Conservation (phyloP, 805 yeast species). For the Millerozyma miso region DNA sequence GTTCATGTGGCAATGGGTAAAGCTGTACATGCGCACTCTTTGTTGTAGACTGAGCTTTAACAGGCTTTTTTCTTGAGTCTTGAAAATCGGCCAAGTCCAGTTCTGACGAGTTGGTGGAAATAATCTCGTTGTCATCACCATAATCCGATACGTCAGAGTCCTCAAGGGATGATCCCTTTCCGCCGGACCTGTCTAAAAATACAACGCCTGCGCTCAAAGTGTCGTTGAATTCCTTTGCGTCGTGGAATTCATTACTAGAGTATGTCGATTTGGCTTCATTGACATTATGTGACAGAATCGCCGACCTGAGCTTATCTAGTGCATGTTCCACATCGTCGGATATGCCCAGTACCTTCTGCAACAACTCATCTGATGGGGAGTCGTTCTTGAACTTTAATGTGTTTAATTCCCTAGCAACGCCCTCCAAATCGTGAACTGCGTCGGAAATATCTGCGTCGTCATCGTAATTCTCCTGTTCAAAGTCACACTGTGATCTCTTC, state of each 20-base stretch:
- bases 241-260: conserved; percentile 39
- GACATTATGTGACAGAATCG: background rate
- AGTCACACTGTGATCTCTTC: conserved; percentile 23
- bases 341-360: conserved; percentile 7
- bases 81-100: conserved; percentile 2
- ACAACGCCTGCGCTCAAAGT: conserved; percentile 50
- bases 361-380: conserved; percentile 2
- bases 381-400: conserved; percentile 11
- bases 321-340: conserved; percentile 17
- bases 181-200: conserved; percentile 24
- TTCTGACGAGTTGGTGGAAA: conserved; percentile 14
- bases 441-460: conserved; percentile 8
- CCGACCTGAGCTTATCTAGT: conserved; percentile 12
- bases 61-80: background rate
- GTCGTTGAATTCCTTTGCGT: conserved; percentile 64
- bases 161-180: background rate
- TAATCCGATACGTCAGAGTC: conserved; percentile 16
- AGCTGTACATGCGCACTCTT: conserved; percentile 18
- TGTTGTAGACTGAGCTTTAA: conserved; percentile 12
- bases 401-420: conserved; percentile 18
- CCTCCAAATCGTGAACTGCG: conserved; percentile 12
- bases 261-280: conserved; percentile 25
- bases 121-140: conserved; percentile 14
- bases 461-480: conserved; percentile 7
- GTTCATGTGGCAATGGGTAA: conserved; percentile 61